Evolutionary conservation across 345 rosid species (phyloP).

Genomic region (Sonneratia caseolaris): DNA sequence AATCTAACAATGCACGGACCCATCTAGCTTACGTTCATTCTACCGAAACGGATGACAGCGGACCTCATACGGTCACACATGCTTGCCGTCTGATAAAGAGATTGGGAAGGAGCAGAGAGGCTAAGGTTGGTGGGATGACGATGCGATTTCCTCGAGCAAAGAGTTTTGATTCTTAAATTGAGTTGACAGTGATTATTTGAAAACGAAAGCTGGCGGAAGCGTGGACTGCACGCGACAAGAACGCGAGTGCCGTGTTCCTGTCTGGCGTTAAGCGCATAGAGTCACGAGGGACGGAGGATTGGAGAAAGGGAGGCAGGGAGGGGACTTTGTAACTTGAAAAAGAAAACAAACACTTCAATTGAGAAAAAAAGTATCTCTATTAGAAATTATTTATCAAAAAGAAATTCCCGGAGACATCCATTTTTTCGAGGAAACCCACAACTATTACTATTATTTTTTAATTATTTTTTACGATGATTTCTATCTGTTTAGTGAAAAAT

Average conservation of each 20-base stretch:
- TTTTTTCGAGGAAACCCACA: conserved; percentile 6
- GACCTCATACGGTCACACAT: too few species aligned
- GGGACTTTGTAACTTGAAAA: conserved; percentile 17
- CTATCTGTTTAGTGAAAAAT: background rate
- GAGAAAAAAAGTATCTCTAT: background rate
- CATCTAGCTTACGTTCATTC: too few species aligned
- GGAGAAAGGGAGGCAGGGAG: too few species aligned
- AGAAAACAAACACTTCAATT: background rate
- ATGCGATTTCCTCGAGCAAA: background rate
- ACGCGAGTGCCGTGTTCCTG: conserved; percentile 13
- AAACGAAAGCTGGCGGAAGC: background rate
- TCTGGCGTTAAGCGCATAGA: conserved; percentile 13
- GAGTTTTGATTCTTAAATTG: background rate
- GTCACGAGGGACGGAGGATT: conserved; percentile 16
- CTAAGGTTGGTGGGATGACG: too few species aligned
- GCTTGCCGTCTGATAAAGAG: too few species aligned
- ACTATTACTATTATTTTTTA: too few species aligned
- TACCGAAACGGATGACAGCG: too few species aligned
- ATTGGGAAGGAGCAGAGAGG: too few species aligned
- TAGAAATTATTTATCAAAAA: too few species aligned
- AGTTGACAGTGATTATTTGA: background rate
- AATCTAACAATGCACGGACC: too few species aligned
- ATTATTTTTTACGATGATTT: background rate
- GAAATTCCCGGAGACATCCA: conserved; percentile 4
- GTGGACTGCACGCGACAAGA: conserved; percentile 26